These are phyloP conservation scores for Echium plantagineum DNA, from an alignment of 257 asterid genomes.

Conservation along the genomic window DNA sequence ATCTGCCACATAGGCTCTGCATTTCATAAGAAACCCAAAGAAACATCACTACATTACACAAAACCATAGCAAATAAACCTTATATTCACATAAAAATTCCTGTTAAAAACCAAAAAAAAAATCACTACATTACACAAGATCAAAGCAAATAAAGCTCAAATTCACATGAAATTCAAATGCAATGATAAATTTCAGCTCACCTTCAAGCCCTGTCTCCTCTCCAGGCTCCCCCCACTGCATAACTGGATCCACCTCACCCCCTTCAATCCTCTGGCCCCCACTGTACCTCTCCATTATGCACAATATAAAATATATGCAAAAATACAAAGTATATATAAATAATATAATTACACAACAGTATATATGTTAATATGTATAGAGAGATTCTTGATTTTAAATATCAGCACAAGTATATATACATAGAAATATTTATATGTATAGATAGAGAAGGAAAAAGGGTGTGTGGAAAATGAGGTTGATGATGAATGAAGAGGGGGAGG, in stretches of 20 bases:
- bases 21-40: slow-evolving; percentile 18
- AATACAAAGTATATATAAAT: too few species aligned
- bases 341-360: background rate
- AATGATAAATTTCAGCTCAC: background rate
- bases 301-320: background rate
- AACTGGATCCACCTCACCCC: background rate
- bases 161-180: slow-evolving; percentile 19
- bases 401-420: background rate
- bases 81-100: slow-evolving; percentile 3
- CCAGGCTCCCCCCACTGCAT: slow-evolving; percentile 1
- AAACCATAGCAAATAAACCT: slow-evolving; percentile 18
- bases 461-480: background rate
- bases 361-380: background rate
- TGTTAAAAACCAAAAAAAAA: too few species aligned
- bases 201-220: slow-evolving; percentile 3
- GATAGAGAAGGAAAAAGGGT: too few species aligned
- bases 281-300: slow-evolving; percentile 5
- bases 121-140: too few species aligned
- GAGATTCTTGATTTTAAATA: background rate
- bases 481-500: slow-evolving; percentile 1
- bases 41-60: slow-evolving; percentile 11
- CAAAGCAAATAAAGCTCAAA: too few species aligned
- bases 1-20: slow-evolving; percentile 98
- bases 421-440: background rate
- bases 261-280: background rate